phyloP scores from a whole-genome alignment of 2,329 filamentous ascomycete species.

The Aspergillus fructus region DNA sequence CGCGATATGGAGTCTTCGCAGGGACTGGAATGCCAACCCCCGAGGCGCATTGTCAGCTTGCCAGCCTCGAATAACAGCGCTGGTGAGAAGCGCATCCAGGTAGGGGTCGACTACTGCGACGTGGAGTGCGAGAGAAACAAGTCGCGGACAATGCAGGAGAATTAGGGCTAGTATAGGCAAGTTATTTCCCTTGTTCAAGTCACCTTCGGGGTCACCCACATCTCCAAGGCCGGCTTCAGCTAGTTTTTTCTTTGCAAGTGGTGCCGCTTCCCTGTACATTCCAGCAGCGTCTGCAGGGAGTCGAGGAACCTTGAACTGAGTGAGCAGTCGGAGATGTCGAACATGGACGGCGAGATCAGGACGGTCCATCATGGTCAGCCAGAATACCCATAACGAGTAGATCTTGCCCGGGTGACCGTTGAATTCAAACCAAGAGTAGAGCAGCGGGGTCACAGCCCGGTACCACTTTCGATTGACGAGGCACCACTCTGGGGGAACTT shows the following conservation, averaged over 20 bases:
- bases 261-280: neutral
- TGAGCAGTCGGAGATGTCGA: neutral
- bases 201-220: neutral
- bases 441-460: neutral
- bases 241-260: neutral
- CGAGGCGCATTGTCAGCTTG: neutral
- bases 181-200: neutral
- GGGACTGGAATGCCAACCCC: neutral
- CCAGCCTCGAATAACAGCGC: neutral
- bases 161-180: neutral
- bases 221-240: neutral
- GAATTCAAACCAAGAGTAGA: neutral
- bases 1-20: neutral
- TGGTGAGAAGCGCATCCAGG: neutral
- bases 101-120: neutral
- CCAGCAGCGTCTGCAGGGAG: neutral
- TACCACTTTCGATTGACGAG: neutral
- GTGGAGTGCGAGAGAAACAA: neutral
- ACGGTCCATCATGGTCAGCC: neutral
- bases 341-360: neutral
- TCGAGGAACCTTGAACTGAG: neutral
- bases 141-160: neutral
- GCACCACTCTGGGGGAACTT: neutral
- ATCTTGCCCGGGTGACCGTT: neutral
- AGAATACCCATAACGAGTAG: neutral